Conservation (phyloP, 768 basidiomycete species). For the Rhodosporidiobolus sp. region DNA sequence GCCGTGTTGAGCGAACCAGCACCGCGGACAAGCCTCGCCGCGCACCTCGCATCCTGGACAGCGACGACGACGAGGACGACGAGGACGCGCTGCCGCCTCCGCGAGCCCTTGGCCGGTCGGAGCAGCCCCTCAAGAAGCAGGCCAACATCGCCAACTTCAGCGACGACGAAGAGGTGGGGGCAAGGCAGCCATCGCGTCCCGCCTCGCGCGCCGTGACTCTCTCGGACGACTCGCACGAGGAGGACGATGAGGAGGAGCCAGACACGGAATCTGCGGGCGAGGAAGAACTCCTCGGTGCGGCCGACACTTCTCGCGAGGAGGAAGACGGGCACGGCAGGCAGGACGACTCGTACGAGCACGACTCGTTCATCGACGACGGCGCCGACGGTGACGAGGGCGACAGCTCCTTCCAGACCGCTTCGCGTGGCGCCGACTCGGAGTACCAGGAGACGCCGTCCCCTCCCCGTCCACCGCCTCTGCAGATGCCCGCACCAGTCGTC, state of each 20-base stretch:
- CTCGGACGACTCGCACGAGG: not conserved
- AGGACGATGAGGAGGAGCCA: not conserved
- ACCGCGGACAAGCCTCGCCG: not conserved
- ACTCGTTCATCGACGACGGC: not conserved
- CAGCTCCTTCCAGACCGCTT: conserved; percentile 4
- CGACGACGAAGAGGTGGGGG: too few species aligned
- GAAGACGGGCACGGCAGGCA: not conserved
- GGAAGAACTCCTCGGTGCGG: not conserved
- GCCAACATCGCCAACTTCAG: not conserved
- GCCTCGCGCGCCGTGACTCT: too few species aligned
- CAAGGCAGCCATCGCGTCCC: too few species aligned
- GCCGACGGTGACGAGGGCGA: not conserved
- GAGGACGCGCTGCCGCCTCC: not conserved
- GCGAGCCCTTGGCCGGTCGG: too few species aligned
- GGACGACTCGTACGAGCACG: not conserved
- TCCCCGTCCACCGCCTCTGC: too few species aligned
- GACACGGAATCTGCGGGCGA: not conserved
- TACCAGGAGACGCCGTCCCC: too few species aligned
- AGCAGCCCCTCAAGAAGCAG: not conserved
- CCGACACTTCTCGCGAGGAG: not conserved
- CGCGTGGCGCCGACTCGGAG: too few species aligned
- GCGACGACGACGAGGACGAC: conserved; percentile 1
- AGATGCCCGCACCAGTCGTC: not conserved
- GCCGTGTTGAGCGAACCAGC: too few species aligned
- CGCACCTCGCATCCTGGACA: not conserved